Conservation (phyloP, 2,329 filamentous ascomycete species). For the Claviceps capensis region DNA sequence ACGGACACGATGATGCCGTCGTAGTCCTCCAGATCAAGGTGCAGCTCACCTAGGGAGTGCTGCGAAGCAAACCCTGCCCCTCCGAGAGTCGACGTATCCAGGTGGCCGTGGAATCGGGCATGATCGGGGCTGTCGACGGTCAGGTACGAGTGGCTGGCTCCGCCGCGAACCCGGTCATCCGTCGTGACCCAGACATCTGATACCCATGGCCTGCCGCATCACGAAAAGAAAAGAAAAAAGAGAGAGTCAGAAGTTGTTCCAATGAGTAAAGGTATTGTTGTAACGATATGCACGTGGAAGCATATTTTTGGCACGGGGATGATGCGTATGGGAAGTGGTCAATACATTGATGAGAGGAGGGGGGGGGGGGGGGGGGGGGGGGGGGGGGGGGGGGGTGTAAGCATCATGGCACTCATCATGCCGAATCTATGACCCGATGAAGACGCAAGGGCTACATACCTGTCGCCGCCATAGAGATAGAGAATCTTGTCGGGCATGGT, state of each 20-base stretch:
- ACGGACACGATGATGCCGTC: constrained; percentile 46
- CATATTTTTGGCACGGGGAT: background rate
- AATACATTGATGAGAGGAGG: background rate
- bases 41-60: constrained; percentile 44
- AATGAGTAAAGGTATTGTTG: background rate
- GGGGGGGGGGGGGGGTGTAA: background rate
- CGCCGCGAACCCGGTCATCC: constrained; percentile 68
- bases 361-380: background rate
- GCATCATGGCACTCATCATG: background rate
- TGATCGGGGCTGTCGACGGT: constrained; percentile 16
- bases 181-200: constrained; percentile 50
- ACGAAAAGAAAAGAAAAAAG: background rate
- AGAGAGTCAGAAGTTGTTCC: background rate
- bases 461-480: constrained; percentile 27
- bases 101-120: constrained; percentile 52
- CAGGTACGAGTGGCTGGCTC: constrained; percentile 46
- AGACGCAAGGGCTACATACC: constrained; percentile 15
- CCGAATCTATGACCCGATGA: background rate
- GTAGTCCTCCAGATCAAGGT: constrained; percentile 51
- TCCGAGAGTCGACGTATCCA: constrained; percentile 63
- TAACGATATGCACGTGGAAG: background rate
- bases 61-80: constrained; percentile 76
- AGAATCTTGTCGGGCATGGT: constrained; percentile 12
- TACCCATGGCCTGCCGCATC: constrained; percentile 38
- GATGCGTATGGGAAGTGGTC: background rate